Percentiles rank a stretch among this genome's conserved stretches.
These are phyloP conservation scores for Phyllosticta ampelicida DNA, from an alignment of 2,329 filamentous ascomycete genomes.

Conservation along the genomic window DNA sequence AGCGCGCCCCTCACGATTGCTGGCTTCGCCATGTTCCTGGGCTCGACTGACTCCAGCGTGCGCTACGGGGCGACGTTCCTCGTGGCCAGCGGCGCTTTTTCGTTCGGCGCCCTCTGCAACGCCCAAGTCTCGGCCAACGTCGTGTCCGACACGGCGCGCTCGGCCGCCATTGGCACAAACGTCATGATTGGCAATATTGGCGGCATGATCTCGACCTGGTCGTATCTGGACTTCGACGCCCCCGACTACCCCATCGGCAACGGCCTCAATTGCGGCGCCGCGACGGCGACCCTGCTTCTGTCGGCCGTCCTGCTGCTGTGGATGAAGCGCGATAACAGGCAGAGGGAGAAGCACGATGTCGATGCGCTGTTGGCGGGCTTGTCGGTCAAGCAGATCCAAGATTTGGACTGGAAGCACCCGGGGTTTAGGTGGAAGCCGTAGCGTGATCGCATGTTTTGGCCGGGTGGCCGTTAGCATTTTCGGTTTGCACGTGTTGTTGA, in stretches of 20 bases:
- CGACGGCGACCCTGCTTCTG: constrained; percentile 44
- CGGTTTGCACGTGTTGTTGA: too few species aligned
- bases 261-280: constrained; percentile 55
- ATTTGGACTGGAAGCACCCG: constrained; percentile 57
- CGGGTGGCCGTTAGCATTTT: background rate
- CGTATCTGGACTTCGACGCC: constrained; percentile 50
- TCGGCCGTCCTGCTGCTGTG: constrained; percentile 43
- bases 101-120: constrained; percentile 54
- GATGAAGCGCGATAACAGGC: constrained; percentile 54
- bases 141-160: constrained; percentile 57
- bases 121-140: constrained; percentile 61
- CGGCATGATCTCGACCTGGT: constrained; percentile 56
- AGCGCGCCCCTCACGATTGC: constrained; percentile 54
- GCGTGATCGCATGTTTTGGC: too few species aligned
- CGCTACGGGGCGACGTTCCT: constrained; percentile 63
- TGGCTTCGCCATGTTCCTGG: constrained; percentile 62
- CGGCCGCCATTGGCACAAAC: constrained; percentile 53
- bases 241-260: constrained; percentile 63
- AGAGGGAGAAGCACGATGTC: constrained; percentile 43
- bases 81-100: constrained; percentile 53
- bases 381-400: constrained; percentile 42
- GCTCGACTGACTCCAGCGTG: constrained; percentile 36
- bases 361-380: constrained; percentile 47
- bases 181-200: constrained; percentile 68
- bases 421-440: constrained; percentile 48